Conservation (phyloP, 148 eudicot genomes). For the Silene latifolia region DNA sequence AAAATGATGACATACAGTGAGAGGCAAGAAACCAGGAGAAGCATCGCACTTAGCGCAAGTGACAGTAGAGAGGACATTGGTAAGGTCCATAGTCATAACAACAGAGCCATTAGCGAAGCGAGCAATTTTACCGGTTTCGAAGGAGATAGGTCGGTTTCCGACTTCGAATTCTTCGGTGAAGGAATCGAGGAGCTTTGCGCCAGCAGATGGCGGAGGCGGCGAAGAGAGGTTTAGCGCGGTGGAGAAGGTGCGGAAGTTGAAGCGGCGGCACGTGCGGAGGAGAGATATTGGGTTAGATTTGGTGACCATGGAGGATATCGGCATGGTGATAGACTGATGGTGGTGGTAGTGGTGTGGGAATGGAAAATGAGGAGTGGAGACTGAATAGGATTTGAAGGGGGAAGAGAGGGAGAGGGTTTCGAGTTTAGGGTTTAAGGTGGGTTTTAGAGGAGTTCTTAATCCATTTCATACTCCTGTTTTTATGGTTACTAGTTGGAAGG, state of each 20-base stretch:
- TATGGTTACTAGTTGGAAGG: too few relatives aligned
- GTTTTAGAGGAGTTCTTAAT: too few relatives aligned
- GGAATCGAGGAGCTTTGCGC: slow-evolving; percentile 55
- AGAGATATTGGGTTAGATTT: not conserved
- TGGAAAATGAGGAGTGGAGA: not conserved
- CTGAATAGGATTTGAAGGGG: too few relatives aligned
- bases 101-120: slow-evolving; percentile 87
- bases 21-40: slow-evolving; percentile 77
- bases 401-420: not conserved
- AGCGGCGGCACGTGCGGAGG: not conserved
- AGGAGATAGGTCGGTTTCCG: slow-evolving; percentile 48
- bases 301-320: not conserved
- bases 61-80: slow-evolving; percentile 81
- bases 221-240: not conserved
- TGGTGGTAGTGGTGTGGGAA: not conserved
- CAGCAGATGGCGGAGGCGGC: slow-evolving; percentile 11
- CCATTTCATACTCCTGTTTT: too few relatives aligned
- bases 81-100: slow-evolving; percentile 70
- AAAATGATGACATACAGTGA: slow-evolving; percentile 52
- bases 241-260: not conserved
- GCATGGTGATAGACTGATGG: not conserved
- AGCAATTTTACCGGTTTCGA: slow-evolving; percentile 88
- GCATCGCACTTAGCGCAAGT: slow-evolving; percentile 57
- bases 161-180: slow-evolving; percentile 84
- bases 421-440: not conserved